Percentiles rank a stretch among this genome's conserved stretches.
Conservation (phyloP, 805 yeast genomes). For the Brettanomyces bruxellensis region DNA sequence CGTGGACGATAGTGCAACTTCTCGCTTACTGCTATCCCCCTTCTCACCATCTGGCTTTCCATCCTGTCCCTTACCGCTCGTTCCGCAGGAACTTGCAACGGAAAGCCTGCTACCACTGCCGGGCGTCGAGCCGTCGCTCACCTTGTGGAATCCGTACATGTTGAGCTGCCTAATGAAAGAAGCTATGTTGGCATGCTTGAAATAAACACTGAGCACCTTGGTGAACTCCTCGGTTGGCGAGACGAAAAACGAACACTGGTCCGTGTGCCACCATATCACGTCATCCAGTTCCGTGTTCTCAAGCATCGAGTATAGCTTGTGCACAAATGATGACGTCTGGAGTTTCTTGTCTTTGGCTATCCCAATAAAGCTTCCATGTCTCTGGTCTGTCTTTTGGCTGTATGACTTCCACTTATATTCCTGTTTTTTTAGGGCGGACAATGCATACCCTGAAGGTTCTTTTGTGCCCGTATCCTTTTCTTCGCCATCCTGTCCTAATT, state of each 20-base stretch:
- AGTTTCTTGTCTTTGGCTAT: slow-evolving; percentile 5
- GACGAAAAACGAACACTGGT: slow-evolving; percentile 63
- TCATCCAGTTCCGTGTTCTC: slow-evolving; percentile 67
- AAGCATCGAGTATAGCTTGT: slow-evolving; percentile 83
- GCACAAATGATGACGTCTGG: slow-evolving; percentile 52
- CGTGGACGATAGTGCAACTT: not conserved
- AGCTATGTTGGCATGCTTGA: slow-evolving; percentile 75
- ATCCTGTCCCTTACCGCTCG: not conserved
- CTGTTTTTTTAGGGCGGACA: too few relatives aligned
- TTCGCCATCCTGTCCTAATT: too few relatives aligned
- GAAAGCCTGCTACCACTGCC: slow-evolving; percentile 1
- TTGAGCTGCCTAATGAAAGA: slow-evolving; percentile 72
- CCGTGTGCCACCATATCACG: slow-evolving; percentile 77
- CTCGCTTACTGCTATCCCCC: not conserved
- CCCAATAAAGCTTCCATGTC: too few relatives aligned
- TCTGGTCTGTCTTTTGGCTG: too few relatives aligned
- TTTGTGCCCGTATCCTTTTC: too few relatives aligned
- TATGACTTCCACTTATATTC: too few relatives aligned
- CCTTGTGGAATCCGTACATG: slow-evolving; percentile 79
- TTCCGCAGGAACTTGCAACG: not conserved
- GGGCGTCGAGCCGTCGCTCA: slow-evolving; percentile 29
- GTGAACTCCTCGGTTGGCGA: slow-evolving; percentile 83
- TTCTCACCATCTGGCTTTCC: not conserved
- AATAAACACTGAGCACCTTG: slow-evolving; percentile 56
- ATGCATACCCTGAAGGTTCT: too few relatives aligned